phyloP scores from a whole-genome alignment of 176 grass and related monocot species.

The Oryza rufipogon region DNA sequence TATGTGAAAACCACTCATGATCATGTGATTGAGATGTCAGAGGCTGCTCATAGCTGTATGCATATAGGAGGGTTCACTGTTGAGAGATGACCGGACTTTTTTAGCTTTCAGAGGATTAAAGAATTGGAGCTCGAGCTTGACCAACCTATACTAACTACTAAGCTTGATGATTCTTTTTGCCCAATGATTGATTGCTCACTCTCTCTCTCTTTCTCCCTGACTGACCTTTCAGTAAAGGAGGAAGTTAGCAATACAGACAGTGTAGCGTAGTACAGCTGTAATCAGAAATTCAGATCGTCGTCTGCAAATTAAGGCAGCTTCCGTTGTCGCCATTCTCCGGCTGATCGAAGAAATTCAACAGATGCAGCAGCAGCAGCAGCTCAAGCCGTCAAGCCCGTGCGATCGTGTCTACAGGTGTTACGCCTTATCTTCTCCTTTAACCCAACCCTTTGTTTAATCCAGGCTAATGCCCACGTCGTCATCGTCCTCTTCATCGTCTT shows the following conservation, averaged over 20 bases:
- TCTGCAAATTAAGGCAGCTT: neutral
- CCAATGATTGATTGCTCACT: conserved; percentile 26
- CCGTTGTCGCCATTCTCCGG: conserved; percentile 18
- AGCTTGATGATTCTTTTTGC: neutral
- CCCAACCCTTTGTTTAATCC: conserved; percentile 29
- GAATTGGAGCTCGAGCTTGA: neutral
- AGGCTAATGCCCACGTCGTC: neutral
- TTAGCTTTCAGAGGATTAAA: neutral
- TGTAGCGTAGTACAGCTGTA: conserved; percentile 32
- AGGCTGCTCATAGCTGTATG: neutral
- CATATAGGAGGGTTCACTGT: neutral
- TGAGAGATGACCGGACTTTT: neutral
- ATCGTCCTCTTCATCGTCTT: neutral
- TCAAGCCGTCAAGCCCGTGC: neutral
- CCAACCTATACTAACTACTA: neutral
- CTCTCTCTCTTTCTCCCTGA: neutral
- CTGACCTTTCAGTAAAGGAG: neutral
- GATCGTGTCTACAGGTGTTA: conserved; percentile 14
- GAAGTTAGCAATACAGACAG: neutral
- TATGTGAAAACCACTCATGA: neutral
- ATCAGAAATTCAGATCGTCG: neutral
- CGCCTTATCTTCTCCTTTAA: neutral
- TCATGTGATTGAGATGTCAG: neutral
- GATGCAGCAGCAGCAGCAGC: neutral
- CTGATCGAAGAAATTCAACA: conserved; percentile 1